Evolutionary conservation across 768 basidiomycete species (phyloP).

Genomic region (Mycena galopus): DNA sequence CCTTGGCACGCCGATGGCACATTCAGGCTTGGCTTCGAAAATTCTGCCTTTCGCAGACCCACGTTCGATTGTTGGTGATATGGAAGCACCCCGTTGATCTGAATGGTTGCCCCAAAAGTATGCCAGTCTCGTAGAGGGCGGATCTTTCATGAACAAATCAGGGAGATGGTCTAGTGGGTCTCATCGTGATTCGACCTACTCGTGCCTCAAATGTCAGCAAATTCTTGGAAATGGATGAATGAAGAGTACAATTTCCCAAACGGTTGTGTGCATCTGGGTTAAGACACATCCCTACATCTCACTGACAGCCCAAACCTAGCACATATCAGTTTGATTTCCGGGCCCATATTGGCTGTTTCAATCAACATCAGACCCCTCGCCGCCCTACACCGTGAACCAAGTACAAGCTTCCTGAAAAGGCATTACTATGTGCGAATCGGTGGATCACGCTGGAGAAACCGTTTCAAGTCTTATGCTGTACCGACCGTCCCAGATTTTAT

Average conservation of each 20-base stretch:
- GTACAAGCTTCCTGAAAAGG: not conserved
- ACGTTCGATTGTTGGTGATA: not conserved
- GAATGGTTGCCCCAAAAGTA: not conserved
- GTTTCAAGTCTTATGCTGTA: not conserved
- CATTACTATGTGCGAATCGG: constrained; percentile 1
- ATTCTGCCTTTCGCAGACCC: not conserved
- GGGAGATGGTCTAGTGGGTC: not conserved
- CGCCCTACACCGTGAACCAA: not conserved
- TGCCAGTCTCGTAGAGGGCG: not conserved
- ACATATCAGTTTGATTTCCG: not conserved
- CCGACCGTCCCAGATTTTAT: not conserved
- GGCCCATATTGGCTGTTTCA: not conserved
- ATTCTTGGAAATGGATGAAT: not conserved
- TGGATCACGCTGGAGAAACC: not conserved
- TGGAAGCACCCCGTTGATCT: not conserved
- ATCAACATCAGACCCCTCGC: no score
- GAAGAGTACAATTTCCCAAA: not conserved
- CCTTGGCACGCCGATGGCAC: not conserved
- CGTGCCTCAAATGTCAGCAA: not conserved
- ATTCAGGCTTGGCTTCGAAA: not conserved
- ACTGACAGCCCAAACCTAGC: not conserved
- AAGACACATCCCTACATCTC: not conserved
- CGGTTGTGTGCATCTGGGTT: not conserved
- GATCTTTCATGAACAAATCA: not conserved
- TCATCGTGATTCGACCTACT: not conserved